These are phyloP conservation scores for Colletotrichum cereale DNA, from an alignment of 2,329 filamentous ascomycete species.

Conservation along the genomic window DNA sequence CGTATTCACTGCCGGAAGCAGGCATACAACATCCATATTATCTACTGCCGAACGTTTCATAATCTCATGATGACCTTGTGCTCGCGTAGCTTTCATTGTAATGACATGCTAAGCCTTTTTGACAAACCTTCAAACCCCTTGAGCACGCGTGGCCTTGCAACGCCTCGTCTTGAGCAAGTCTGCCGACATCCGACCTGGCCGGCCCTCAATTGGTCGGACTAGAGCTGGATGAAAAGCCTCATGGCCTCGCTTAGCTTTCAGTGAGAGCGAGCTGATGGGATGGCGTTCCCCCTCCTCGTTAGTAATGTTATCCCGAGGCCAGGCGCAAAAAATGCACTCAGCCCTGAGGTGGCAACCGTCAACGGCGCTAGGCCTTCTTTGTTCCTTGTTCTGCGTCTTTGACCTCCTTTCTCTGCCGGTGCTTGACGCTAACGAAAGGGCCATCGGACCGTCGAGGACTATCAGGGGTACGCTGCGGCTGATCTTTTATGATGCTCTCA, in stretches of 20 bases:
- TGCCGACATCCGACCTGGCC: conserved; percentile 13
- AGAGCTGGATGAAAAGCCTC: conserved; percentile 3
- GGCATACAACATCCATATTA: background rate
- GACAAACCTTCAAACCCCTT: conserved; percentile 8
- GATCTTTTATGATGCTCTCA: background rate
- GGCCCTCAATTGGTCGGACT: conserved; percentile 12
- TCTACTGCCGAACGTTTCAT: background rate
- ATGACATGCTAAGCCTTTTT: conserved; percentile 27
- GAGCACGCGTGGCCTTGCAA: background rate
- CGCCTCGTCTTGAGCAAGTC: background rate
- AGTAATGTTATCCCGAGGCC: background rate
- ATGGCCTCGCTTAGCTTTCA: background rate
- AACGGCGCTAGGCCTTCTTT: conserved; percentile 15
- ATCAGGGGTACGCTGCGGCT: conserved; percentile 4
- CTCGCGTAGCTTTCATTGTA: background rate
- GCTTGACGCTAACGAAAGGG: background rate
- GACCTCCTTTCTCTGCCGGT: conserved; percentile 7
- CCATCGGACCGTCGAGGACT: conserved; percentile 6
- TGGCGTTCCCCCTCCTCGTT: background rate
- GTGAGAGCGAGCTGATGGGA: background rate
- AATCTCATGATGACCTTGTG: background rate
- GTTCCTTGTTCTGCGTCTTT: conserved; percentile 12
- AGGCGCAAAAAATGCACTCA: background rate
- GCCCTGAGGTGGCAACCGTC: background rate
- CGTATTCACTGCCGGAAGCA: background rate